Evolutionary conservation across 495 filamentous ascomycete genomes (phyloP).

Genomic region (Neurospora sp.): DNA sequence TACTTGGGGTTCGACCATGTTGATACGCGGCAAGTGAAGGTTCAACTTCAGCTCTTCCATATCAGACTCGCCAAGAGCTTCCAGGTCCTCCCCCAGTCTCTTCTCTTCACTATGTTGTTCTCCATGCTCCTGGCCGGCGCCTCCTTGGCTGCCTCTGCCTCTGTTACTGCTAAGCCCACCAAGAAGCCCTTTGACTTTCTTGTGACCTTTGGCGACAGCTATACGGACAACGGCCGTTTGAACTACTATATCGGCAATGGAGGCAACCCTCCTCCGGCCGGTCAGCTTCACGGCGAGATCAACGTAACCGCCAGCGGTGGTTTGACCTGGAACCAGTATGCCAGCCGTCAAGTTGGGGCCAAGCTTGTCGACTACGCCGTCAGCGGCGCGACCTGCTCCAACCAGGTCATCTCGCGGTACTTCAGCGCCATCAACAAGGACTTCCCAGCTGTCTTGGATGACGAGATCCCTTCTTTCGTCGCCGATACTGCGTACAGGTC

Average conservation of each 20-base stretch:
- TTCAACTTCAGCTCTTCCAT: not conserved
- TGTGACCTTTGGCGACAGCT: conserved; percentile 60
- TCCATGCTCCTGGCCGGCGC: conserved; percentile 16
- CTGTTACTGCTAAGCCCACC: not conserved
- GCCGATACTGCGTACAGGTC: conserved; percentile 45
- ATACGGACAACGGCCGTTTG: conserved; percentile 59
- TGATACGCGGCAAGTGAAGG: not conserved
- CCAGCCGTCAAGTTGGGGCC: conserved; percentile 41
- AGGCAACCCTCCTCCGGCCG: conserved; percentile 50
- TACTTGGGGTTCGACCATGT: not conserved
- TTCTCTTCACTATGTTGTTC: conserved; percentile 14
- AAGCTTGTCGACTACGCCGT: conserved; percentile 68
- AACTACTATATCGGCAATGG: conserved; percentile 49
- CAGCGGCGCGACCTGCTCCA: conserved; percentile 58
- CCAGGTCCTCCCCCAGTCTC: not conserved
- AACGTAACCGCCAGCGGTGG: conserved; percentile 50
- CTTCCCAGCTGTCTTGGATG: conserved; percentile 54
- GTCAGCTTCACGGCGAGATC: conserved; percentile 34
- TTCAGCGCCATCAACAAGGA: conserved; percentile 35
- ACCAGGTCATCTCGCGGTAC: conserved; percentile 47
- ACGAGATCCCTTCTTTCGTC: conserved; percentile 60
- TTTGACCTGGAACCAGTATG: conserved; percentile 57
- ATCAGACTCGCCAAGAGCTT: not conserved
- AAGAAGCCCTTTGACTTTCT: conserved; percentile 20
- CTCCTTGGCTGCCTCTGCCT: conserved; percentile 7